phyloP scores from a whole-genome alignment of 2,329 filamentous ascomycete genomes.

The Rhexocercosporidium sp. region DNA sequence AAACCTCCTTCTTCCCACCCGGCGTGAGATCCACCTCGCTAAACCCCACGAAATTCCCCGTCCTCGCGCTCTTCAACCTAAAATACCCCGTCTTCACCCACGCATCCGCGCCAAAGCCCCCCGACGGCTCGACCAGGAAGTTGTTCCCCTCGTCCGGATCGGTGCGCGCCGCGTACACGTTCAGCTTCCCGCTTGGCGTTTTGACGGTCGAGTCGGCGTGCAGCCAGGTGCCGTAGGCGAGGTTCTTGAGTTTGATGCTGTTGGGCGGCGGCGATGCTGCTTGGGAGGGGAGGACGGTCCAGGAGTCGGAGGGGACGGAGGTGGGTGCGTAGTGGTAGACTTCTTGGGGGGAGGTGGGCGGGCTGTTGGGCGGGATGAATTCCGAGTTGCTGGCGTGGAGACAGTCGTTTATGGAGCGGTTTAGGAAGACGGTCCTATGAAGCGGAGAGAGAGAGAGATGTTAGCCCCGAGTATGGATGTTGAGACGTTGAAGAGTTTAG shows the following conservation, averaged over 20 bases:
- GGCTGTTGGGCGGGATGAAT: slow-evolving; percentile 6
- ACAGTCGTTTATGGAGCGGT: background rate
- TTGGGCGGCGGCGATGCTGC: too few relatives aligned
- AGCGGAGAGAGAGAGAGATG: too few relatives aligned
- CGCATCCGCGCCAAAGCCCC: background rate
- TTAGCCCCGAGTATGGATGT: background rate
- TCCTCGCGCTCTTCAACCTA: background rate
- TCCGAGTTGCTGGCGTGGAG: background rate
- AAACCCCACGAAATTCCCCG: background rate
- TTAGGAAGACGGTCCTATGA: background rate
- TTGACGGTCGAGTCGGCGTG: background rate
- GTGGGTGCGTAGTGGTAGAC: slow-evolving; percentile 5
- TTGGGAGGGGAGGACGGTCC: background rate
- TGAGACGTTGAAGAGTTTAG: background rate
- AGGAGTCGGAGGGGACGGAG: background rate
- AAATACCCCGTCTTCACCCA: slow-evolving; percentile 6
- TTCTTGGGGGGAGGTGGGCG: background rate
- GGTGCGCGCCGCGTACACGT: background rate
- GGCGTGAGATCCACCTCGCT: background rate
- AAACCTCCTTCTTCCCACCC: slow-evolving; percentile 8
- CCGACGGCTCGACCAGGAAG: background rate
- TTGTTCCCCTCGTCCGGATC: background rate
- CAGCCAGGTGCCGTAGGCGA: background rate
- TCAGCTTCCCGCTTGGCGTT: background rate
- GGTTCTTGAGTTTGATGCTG: slow-evolving; percentile 5